phyloP scores from a whole-genome alignment of 495 filamentous ascomycete species.

The Usnea hakonensis region DNA sequence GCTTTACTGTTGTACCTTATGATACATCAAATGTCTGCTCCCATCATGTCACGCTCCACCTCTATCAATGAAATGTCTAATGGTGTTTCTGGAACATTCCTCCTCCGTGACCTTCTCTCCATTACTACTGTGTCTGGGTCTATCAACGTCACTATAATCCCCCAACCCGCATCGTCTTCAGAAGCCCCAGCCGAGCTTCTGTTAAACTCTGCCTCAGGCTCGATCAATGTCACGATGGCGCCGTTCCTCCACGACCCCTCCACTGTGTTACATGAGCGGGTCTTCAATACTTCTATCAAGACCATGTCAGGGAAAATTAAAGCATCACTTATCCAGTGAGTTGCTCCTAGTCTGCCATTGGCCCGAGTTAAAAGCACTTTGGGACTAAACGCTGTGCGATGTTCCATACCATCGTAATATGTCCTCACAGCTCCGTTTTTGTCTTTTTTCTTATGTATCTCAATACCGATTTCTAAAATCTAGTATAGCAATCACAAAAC shows the following conservation, averaged over 20 bases:
- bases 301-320: not conserved
- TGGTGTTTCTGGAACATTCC: not conserved
- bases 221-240: not conserved
- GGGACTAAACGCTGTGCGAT: too few relatives aligned
- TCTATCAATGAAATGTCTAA: not conserved
- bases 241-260: not conserved
- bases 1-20: too few relatives aligned
- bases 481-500: not conserved
- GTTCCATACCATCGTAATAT: too few relatives aligned
- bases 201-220: not conserved
- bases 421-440: too few relatives aligned
- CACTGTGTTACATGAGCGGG: not conserved
- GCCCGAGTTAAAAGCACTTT: not conserved
- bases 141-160: not conserved
- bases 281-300: not conserved
- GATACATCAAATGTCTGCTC: too few relatives aligned
- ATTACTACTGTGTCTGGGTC: not conserved
- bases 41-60: not conserved
- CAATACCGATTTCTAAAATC: not conserved
- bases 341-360: not conserved
- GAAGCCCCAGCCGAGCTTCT: not conserved
- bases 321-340: not conserved
- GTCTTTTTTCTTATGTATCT: too few relatives aligned
- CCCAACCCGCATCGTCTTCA: not conserved
- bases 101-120: not conserved